phyloP scores from a whole-genome alignment of 2,329 filamentous ascomycete species.

The Aspergillus sergii region DNA sequence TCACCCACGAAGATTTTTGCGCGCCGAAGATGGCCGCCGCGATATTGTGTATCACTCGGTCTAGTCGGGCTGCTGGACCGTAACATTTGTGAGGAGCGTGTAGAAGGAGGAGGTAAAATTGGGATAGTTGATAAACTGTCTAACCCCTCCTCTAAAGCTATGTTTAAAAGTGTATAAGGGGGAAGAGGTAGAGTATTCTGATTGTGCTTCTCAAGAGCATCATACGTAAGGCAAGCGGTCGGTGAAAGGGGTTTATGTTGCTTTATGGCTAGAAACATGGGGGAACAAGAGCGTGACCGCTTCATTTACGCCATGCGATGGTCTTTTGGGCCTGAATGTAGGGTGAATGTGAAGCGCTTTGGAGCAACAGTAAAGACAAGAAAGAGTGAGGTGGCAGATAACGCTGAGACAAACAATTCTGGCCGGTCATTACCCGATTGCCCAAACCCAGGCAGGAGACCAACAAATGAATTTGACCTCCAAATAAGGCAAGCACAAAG shows the following conservation, averaged over 20 bases:
- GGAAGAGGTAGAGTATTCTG: not conserved
- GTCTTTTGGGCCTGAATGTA: not conserved
- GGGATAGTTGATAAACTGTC: not conserved
- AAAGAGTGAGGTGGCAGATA: not conserved
- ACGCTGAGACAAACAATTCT: not conserved
- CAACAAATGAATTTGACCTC: too few species aligned
- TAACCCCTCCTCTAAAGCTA: not conserved
- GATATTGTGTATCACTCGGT: conserved; percentile 11
- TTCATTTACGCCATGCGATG: not conserved
- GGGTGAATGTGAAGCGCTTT: not conserved
- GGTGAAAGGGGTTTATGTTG: not conserved
- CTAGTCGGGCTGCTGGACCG: conserved; percentile 6
- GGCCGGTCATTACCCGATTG: too few species aligned
- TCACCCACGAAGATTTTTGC: conserved; percentile 10
- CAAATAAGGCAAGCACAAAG: too few species aligned
- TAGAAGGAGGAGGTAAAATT: not conserved
- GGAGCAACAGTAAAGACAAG: not conserved
- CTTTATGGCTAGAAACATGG: not conserved
- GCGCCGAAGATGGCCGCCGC: conserved; percentile 5
- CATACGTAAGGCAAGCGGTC: not conserved
- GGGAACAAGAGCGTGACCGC: not conserved
- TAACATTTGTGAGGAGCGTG: conserved; percentile 1
- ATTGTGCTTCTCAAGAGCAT: not conserved
- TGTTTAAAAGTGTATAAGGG: not conserved
- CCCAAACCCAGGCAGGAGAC: too few species aligned